A percentile compares a stretch with the other conserved stretches of the same genome.
These are phyloP conservation scores for Alternaria gaisen DNA, from an alignment of 2,329 filamentous ascomycete genomes.

Conservation along the genomic window DNA sequence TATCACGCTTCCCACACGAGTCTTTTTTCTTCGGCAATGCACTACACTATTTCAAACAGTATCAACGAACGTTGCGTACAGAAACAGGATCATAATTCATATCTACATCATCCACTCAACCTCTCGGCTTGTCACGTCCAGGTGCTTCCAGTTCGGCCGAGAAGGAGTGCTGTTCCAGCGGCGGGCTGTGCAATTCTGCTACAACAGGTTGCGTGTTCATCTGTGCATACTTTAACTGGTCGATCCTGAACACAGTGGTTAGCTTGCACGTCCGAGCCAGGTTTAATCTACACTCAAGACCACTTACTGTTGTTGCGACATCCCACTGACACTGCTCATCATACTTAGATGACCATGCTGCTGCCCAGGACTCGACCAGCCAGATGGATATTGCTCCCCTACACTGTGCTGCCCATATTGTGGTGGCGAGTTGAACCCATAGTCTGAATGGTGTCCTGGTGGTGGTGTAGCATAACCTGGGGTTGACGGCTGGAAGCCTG, in stretches of 20 bases:
- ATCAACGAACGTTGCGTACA: not conserved
- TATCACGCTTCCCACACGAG: not conserved
- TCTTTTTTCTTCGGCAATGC: not conserved
- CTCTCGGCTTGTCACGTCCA: constrained; percentile 14
- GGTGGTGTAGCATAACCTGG: constrained; percentile 16
- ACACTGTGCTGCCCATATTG: constrained; percentile 38
- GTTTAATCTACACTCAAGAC: not conserved
- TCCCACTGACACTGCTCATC: constrained; percentile 27
- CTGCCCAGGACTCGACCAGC: constrained; percentile 30
- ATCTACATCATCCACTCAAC: not conserved
- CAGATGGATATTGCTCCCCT: constrained; percentile 33
- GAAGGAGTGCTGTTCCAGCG: constrained; percentile 31
- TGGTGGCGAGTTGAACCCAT: constrained; percentile 24
- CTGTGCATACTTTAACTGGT: constrained; percentile 32
- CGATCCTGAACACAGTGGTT: constrained; percentile 22
- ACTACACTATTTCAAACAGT: not conserved
- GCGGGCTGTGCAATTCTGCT: constrained; percentile 36
- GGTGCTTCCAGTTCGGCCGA: constrained; percentile 39
- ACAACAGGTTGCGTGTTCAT: constrained; percentile 12
- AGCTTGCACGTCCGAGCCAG: constrained; percentile 1
- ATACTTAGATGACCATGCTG: constrained; percentile 30
- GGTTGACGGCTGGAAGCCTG: constrained; percentile 3
- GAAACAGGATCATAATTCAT: not conserved
- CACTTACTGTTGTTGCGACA: constrained; percentile 40
- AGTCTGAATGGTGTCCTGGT: constrained; percentile 23